Base-by-base conservation (phyloP, 2,329 filamentous ascomycete genomes). In the Paecilomyces sp. region DNA sequence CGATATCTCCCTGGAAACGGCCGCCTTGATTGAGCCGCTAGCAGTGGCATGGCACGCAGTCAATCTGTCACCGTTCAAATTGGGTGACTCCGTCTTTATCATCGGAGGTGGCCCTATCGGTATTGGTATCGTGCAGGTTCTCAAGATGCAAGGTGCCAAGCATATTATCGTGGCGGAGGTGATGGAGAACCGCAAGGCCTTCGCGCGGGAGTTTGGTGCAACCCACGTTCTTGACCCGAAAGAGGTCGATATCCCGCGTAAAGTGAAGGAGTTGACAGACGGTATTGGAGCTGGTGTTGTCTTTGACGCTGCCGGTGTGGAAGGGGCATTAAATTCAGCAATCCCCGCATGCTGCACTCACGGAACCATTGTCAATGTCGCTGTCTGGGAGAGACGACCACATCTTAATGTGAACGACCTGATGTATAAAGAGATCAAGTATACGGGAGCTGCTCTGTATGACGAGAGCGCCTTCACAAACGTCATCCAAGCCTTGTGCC, bases 1-100 rank as follows among this genome's bases (percentile, higher is more conserved):
- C 11, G 61, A 60, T 13, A 54, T 70, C 11, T 62, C 61, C 3
- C 31, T 63, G 7, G 53, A 64, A 25, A 18, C 33, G 7, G 64
- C 69, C 57, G 85, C 86, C 0, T 74, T 88, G 2, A 80, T 88
- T 6, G 86, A 88, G 64, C 86, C 86, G 0, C 73, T 88, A 2
- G 77, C 84, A 0, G 85, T 88, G 0, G 85, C 83, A 8, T 88
- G 85, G 85, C 86, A 88, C 65, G 85, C 84, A 0, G 80, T 86
- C 9, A 76, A 77, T 4, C 73, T 81, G 3, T 78, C 78, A 0
- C 77, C 78, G 0, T 70, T 85, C 36, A 76, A 77, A 12, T 57
- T 67, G 2, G 79, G 78, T 1, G 76, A 82, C 13, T 76, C 75
- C 0, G 81, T 81, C 1, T 66, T 88, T 22, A 77, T 88, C 6